Evolutionary conservation across 106 monocot genomes (phyloP).

Genomic region (Dendrobium huoshanense): DNA sequence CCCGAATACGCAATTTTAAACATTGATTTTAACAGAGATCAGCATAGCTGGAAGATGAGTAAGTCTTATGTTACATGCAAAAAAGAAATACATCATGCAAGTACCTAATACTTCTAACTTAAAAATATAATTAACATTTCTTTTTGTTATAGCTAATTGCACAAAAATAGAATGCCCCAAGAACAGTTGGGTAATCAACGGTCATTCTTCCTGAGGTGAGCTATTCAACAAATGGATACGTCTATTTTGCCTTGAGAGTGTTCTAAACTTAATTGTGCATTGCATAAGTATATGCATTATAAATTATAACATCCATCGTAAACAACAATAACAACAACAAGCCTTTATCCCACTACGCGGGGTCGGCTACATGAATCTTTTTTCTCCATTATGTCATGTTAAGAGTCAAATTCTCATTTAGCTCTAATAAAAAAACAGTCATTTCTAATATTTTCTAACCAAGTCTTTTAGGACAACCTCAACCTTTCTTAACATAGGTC

Average conservation of each 20-base stretch:
- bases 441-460: no score
- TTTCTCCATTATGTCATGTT: no score
- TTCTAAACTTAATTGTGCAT: background rate
- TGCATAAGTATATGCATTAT: background rate
- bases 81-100: background rate
- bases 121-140: background rate
- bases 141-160: background rate
- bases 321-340: no score
- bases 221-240: background rate
- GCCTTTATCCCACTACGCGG: no score
- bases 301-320: background rate
- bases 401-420: no score
- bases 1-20: no score
- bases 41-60: background rate
- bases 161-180: background rate
- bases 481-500: no score
- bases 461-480: no score
- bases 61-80: background rate
- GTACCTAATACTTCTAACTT: background rate
- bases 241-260: background rate
- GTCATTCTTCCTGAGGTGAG: background rate
- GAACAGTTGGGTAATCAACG: background rate
- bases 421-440: no score
- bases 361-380: no score
- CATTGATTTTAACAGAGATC: background rate